These are phyloP conservation scores for Mycosphaerelloides madeirae DNA, from an alignment of 2,329 filamentous ascomycete species.

Conservation along the genomic window DNA sequence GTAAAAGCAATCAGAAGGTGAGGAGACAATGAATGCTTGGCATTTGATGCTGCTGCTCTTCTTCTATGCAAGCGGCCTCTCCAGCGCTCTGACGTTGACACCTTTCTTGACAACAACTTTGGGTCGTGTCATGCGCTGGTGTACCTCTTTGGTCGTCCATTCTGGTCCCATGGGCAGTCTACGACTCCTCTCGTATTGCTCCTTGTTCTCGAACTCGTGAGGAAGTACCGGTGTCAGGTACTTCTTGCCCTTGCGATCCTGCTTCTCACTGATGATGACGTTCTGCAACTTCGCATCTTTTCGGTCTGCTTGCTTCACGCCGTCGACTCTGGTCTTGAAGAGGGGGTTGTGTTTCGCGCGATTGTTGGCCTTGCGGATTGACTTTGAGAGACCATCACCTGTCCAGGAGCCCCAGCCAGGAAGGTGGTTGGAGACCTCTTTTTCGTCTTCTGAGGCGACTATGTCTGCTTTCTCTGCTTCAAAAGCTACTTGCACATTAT, in stretches of 20 bases:
- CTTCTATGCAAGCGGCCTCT: slow-evolving; percentile 62
- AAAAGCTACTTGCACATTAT: slow-evolving; percentile 79
- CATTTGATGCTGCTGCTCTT: too few species aligned
- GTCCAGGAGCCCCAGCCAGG: slow-evolving; percentile 94
- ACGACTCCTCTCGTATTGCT: slow-evolving; percentile 86
- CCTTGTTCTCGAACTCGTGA: slow-evolving; percentile 78
- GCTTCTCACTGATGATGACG: slow-evolving; percentile 91
- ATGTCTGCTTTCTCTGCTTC: slow-evolving; percentile 69
- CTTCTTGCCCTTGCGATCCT: slow-evolving; percentile 82
- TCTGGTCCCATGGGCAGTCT: slow-evolving; percentile 85
- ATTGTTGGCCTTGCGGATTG: slow-evolving; percentile 60
- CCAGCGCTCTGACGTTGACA: slow-evolving; percentile 73
- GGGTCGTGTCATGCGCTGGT: slow-evolving; percentile 85
- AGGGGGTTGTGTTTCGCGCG: slow-evolving; percentile 49
- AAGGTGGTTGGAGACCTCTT: slow-evolving; percentile 75
- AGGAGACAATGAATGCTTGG: too few species aligned
- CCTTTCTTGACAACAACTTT: slow-evolving; percentile 87
- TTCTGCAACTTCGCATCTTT: slow-evolving; percentile 76
- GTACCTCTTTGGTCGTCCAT: slow-evolving; percentile 94
- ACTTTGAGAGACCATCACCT: slow-evolving; percentile 72
- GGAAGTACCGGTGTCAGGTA: slow-evolving; percentile 82
- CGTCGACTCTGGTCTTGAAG: slow-evolving; percentile 53
- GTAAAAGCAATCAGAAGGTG: too few species aligned
- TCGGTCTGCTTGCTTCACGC: slow-evolving; percentile 69
- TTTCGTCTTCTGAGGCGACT: slow-evolving; percentile 73